Evolutionary conservation across 192 early-diverging fungal genomes (phyloP), one percentile per base, ranked within the genome.

Genomic region (Backusella australiensis): DNA sequence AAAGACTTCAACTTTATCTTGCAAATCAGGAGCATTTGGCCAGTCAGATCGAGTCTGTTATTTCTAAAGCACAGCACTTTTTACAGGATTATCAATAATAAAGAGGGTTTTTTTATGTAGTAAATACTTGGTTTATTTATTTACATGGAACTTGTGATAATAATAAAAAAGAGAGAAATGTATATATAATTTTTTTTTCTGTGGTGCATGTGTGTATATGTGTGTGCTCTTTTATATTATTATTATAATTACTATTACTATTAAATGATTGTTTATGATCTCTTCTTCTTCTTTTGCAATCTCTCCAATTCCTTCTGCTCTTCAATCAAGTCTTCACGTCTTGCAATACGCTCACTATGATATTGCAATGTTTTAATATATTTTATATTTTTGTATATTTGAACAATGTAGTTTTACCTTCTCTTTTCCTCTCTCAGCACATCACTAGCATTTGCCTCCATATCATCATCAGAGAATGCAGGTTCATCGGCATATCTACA

Each of bases 381-480:
- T 29, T n/a, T 4, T n/a, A 6, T 66, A 34, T 41, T 32, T 8
- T 46, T 14, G 3, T 38, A 8, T 9, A 35, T 52, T 9, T 36
- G 4, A 42, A 8, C 19, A 59, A 23, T 59, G 21, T 77, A 32
- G 32, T 32, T 32, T 32, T 32, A 81, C 80, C 80, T 83, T 79
- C 78, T 76, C 52, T 77, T 77, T 73, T 83, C 82, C 67, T 83
- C 82, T 49, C 75, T 66, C 19, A 79, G 41, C 23, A 83, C 71
- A 34, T 83, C 75, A 59, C 78, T 34, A n/a, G 82, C 75, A 77
- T 77, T 78, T n/a, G 78, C 82, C 41, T 83, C 82, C 82, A 83
- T 83, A 71, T 83, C 82, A 49, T 83, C 82, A 53, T 83, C 82
- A n/a, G 82, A 83, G 35, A 42, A 78, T 8, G 38, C 19, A 71